These are phyloP conservation scores for Leptographium radiaticola DNA, from an alignment of 2,329 filamentous ascomycete species.

Conservation along the genomic window DNA sequence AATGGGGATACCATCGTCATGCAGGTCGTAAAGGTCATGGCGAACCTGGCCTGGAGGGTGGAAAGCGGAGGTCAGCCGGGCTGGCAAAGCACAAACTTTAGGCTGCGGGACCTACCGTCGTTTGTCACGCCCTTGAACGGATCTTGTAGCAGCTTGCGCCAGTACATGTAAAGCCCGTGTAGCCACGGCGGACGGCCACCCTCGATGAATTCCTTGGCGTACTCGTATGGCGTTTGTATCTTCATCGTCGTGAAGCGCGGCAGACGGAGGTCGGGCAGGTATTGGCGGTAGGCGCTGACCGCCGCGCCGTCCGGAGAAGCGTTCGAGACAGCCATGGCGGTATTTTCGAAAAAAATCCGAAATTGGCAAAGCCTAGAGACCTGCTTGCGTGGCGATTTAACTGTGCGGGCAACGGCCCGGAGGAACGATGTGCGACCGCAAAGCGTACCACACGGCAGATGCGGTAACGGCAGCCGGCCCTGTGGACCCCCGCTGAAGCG, in stretches of 20 bases:
- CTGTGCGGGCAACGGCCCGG: too few relatives aligned
- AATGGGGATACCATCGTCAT: constrained; percentile 53
- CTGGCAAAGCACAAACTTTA: too few relatives aligned
- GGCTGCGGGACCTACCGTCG: constrained; percentile 35
- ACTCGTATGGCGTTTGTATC: constrained; percentile 48
- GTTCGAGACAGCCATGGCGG: background rate
- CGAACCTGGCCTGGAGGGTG: constrained; percentile 30
- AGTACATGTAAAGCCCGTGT: constrained; percentile 45
- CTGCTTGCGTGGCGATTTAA: too few relatives aligned
- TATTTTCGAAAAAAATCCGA: too few relatives aligned
- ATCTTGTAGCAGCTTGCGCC: constrained; percentile 45
- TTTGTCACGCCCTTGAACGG: constrained; percentile 59
- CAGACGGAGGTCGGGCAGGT: constrained; percentile 47
- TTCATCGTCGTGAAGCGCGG: constrained; percentile 51
- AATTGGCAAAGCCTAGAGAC: too few relatives aligned
- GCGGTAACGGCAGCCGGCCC: background rate
- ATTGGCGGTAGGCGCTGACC: constrained; percentile 26
- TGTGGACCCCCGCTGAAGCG: background rate
- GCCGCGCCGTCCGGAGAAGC: background rate
- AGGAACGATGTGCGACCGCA: too few relatives aligned
- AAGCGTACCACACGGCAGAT: background rate
- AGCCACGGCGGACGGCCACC: constrained; percentile 53
- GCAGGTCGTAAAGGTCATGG: constrained; percentile 39
- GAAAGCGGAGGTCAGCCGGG: background rate
- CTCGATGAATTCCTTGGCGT: constrained; percentile 47